Evolutionary conservation across 163 green algal genomes (phyloP), one percentile per base, ranked within the genome.

Genomic region (Scenedesmus sp.): DNA sequence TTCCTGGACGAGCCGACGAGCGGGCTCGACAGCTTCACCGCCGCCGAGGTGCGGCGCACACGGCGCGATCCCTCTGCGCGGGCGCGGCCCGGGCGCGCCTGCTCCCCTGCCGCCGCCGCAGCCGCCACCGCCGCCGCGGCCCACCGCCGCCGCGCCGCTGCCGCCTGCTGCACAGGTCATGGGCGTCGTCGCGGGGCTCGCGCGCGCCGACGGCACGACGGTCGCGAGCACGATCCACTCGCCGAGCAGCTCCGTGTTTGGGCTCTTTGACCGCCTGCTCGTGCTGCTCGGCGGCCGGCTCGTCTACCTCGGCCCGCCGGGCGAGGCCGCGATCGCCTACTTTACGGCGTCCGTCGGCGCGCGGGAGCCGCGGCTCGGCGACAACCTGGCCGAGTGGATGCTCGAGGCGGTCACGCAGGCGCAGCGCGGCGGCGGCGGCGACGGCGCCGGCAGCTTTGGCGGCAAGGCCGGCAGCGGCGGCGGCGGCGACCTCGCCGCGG

Each of bases 1-100:
- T 94, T 93, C 44, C 66, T 94, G 26, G 89, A 92, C 29, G 92
- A 97, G 84, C 89, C 90, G n/a, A 96, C 91, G 20, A 91, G 79
- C 51, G 91, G 92, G 20, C 83, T 97, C 28, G 93, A 97, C 84
- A 93, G 85, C 14, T 96, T 88, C 79, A 95, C 89, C 9, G 51
- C 80, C 24, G 81, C 84, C 28, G 75, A 93, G 66, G n/a, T n/a
- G n/a, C n/a, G n/a, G n/a, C n/a, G n/a, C n/a, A n/a, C n/a, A n/a
- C n/a, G n/a, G n/a, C n/a, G n/a, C n/a, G n/a, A n/a, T n/a, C n/a
- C n/a, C n/a, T n/a, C n/a, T n/a, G n/a, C n/a, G n/a, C n/a, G n/a
- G n/a, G n/a, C n/a, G n/a, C n/a, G n/a, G n/a, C n/a, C n/a, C n/a
- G n/a, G n/a, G n/a, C n/a, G n/a, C n/a, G n/a, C n/a, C n/a, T n/a